Base-by-base conservation (phyloP, 2,329 filamentous ascomycete genomes). In the Epichloe aotearoae region DNA sequence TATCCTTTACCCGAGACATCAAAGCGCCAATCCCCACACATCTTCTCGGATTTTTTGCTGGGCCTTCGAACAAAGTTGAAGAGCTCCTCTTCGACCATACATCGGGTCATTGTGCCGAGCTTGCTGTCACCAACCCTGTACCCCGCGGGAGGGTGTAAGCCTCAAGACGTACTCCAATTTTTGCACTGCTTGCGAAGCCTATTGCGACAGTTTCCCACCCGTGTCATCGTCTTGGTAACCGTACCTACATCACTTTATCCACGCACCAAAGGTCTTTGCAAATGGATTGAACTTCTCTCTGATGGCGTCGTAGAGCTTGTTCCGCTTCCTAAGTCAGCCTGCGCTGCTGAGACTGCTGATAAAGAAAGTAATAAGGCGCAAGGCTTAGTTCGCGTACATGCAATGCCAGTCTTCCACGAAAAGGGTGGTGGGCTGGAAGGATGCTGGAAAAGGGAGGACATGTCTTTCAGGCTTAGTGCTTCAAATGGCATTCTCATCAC, bases 301-400 rank as follows among this genome's bases (percentile, higher is more conserved):
- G 93, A 98, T 61, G 88, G 88, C 5, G 87, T 95, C 6, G 70
- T 96, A 20, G 90, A 97, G 66, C 74, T 98, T 14, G 81, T 87
- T 30, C 61, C 94, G 69, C 69, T 91, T 59, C 73, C 56, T 73
- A 80, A 52, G 71, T 79, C 47, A 69, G 73, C 50, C 64, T 77
- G 64, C 4, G 71, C 77, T 76, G 76, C 44, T 69, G 75, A 40
- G 73, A 68, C 57, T 52, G 62, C 54, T 37, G 66, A 77, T 4
- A 84, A 87, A 53, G 88, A 95, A 52, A 37, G 19, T n/a, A 81
- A 62, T 26, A 66, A 84, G 52, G 83, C 86, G 1, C 91, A 97
- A 63, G 93, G 93, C 1, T 79, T 97, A 67, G 69, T 97, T 17
- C 86, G 83, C 54, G 79, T 94, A 1, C 88, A 95, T 64, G 83